Base-by-base conservation (phyloP, 345 rosid genomes). In the Crucihimalaya himalaica region DNA sequence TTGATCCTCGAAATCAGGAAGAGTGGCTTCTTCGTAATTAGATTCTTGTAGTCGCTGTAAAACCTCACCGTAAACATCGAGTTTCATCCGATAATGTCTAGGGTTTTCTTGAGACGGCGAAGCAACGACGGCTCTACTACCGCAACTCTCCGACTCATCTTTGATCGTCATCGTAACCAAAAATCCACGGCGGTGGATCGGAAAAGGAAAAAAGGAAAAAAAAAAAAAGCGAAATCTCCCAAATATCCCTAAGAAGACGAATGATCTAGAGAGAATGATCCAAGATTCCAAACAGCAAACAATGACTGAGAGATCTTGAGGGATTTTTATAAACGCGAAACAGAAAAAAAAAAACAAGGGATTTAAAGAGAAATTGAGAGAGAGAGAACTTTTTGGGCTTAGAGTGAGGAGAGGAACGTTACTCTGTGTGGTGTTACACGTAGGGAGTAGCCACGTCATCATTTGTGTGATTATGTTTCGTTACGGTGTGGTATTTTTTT, bases 91-190 rank as follows among this genome's bases (percentile, higher is more conserved):
- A 21, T 89, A 89, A 1, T 84, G 97, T 4, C 92, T 80, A 55
- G 93, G 93, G 79, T 87, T 86, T 57, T 70, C 72, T 43, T 87
- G 77, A 10, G 78, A 66, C 71, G 87, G 77, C 43, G 87, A 89
- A 66, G 80, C 85, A 50, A 78, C 86, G 39, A 70, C 47, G 29
- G 89, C 89, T 80, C 96, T 78, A 68, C 97, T 95, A 5, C 93
- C 97, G 58, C 97, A 89, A 72, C 97, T 95, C 88, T 95, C 99
- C 2, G 84, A 52, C 61, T 89, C 97, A 31, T 91, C 96, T 45
- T 86, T 96, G 73, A 85, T 85, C 79, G 90, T 87, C 98, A 94
- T 94, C 27, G 42, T 14, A 18, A 58, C 3, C 7, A 31, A 37
- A 37, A 52, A 59, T 21, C 48, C 47, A 50, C 35, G 45, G 18